Percentiles rank a stretch among this genome's conserved stretches.
Evolutionary conservation across 306 rosid genomes (phyloP).

Genomic region (Citrullus mucosospermus): DNA sequence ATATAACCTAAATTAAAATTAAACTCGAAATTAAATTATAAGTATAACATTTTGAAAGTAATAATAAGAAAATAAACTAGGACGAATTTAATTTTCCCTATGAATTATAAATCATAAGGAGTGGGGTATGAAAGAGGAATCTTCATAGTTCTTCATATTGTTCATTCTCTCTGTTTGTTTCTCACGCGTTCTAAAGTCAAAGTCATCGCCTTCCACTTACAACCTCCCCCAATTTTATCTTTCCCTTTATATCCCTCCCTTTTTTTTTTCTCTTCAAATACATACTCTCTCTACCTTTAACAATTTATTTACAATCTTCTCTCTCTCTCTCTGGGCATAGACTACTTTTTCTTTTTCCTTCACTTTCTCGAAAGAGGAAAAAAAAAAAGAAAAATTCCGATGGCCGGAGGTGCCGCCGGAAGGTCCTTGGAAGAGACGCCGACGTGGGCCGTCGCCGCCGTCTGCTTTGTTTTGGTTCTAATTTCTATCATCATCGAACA

Average conservation of each 20-base stretch:
- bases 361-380: neutral
- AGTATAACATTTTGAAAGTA: no score
- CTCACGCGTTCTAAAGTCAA: conserved; percentile 6
- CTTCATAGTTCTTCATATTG: neutral
- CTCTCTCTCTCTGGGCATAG: no score
- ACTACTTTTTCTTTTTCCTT: no score
- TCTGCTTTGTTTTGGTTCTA: conserved; percentile 60
- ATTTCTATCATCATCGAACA: conserved; percentile 70
- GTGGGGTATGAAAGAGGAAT: neutral
- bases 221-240: neutral
- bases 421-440: conserved; percentile 72
- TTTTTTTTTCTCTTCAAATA: neutral
- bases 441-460: conserved; percentile 89
- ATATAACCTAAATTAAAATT: no score
- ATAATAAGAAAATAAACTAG: no score
- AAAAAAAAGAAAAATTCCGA: neutral
- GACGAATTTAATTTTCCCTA: no score
- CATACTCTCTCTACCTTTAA: neutral
- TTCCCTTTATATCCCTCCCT: neutral
- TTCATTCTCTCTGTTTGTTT: neutral
- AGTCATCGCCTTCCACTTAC: neutral
- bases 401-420: conserved; percentile 22
- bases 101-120: no score
- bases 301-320: neutral
- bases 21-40: no score